Evolutionary conservation across 2,329 filamentous ascomycete genomes (phyloP).

Genomic region (Leptographium lundbergii): DNA sequence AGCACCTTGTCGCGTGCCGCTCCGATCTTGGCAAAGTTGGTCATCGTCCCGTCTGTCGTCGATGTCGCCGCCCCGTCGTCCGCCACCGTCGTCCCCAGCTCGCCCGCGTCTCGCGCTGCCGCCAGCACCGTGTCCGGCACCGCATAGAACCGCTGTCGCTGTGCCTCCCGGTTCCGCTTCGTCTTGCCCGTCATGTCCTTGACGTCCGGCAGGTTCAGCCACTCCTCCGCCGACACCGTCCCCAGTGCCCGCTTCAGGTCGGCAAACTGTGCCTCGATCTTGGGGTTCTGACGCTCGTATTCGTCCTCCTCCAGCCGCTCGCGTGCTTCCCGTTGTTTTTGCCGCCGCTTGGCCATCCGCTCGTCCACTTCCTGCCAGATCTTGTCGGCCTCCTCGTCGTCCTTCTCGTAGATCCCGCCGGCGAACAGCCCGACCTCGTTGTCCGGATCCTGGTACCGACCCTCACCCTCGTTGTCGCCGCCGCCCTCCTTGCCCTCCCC

Average conservation of each 20-base stretch:
- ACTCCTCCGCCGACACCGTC: slow-evolving; percentile 86
- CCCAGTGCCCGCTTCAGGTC: slow-evolving; percentile 85
- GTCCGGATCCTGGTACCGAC: slow-evolving; percentile 87
- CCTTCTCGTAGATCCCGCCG: slow-evolving; percentile 89
- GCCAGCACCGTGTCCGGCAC: slow-evolving; percentile 94
- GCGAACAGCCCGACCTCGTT: slow-evolving; percentile 95
- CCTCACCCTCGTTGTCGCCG: slow-evolving; percentile 45
- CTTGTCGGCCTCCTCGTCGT: slow-evolving; percentile 93
- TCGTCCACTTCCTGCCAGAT: slow-evolving; percentile 96
- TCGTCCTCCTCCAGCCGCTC: slow-evolving; percentile 85
- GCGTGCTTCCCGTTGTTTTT: slow-evolving; percentile 77
- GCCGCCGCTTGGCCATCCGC: slow-evolving; percentile 86
- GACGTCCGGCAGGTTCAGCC: slow-evolving; percentile 89
- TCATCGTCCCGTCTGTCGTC: slow-evolving; percentile 74
- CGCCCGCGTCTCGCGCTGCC: slow-evolving; percentile 64
- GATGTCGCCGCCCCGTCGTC: slow-evolving; percentile 44
- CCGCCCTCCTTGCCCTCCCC: slow-evolving; percentile 54
- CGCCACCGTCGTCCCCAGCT: slow-evolving; percentile 78
- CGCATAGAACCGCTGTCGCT: slow-evolving; percentile 81
- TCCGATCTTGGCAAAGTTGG: slow-evolving; percentile 95
- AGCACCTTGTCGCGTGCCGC: slow-evolving; percentile 92
- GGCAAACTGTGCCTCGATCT: slow-evolving; percentile 95
- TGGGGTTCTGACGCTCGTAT: slow-evolving; percentile 94
- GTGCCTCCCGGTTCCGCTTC: slow-evolving; percentile 68
- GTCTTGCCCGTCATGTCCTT: slow-evolving; percentile 95